Evolutionary conservation across 371 early-diverging fungal species (phyloP).

Genomic region (Syncephalis plumigaleata): DNA sequence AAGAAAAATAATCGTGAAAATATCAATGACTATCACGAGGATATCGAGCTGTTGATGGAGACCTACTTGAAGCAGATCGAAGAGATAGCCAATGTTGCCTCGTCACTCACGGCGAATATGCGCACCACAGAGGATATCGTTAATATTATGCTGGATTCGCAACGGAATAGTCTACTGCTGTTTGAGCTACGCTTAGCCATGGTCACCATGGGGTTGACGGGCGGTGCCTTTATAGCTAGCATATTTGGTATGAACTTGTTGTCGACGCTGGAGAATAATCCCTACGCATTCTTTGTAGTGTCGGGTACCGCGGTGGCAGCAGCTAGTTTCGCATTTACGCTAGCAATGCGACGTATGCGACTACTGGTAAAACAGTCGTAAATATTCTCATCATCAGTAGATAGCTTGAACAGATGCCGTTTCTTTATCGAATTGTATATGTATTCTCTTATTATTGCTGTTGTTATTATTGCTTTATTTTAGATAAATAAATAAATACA

Average conservation of each 20-base stretch:
- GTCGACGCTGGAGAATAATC: conserved; percentile 48
- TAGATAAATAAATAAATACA: too few species aligned
- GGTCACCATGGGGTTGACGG: conserved; percentile 52
- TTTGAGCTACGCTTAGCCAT: conserved; percentile 69
- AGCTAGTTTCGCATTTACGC: background rate
- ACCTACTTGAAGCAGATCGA: conserved; percentile 73
- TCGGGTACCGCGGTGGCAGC: conserved; percentile 7
- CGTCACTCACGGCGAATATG: conserved; percentile 51
- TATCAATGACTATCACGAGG: conserved; percentile 50
- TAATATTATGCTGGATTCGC: conserved; percentile 64
- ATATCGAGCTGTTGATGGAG: conserved; percentile 74
- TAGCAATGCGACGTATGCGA: background rate
- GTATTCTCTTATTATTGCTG: too few species aligned
- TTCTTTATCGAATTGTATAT: too few species aligned
- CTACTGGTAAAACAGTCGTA: background rate
- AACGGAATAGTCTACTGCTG: conserved; percentile 67
- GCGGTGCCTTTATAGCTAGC: conserved; percentile 49
- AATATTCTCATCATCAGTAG: too few species aligned
- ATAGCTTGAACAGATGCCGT: too few species aligned
- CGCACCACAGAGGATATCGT: conserved; percentile 73
- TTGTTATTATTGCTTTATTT: too few species aligned
- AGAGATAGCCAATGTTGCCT: conserved; percentile 55
- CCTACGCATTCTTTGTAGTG: conserved; percentile 44
- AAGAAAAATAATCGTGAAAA: conserved; percentile 40
- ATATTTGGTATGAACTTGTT: conserved; percentile 81